Evolutionary conservation across 2,329 filamentous ascomycete genomes (phyloP).

Genomic region (Dactylonectria estremocensis): DNA sequence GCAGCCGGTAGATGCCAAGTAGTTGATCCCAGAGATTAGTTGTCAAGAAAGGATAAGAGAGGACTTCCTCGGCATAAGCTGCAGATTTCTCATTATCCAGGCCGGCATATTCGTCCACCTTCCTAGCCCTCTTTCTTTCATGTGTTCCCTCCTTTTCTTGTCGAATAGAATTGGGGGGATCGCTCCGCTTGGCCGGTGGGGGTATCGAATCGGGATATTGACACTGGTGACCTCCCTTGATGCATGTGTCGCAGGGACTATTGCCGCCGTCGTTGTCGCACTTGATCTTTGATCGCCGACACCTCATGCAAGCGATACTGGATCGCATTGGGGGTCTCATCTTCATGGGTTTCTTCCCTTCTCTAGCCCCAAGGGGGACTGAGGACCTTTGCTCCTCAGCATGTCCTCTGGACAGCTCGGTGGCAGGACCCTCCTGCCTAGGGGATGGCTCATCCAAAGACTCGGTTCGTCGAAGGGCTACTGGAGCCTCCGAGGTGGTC

Average conservation of each 20-base stretch:
- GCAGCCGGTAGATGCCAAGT: constrained; percentile 78
- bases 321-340: constrained; percentile 75
- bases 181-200: constrained; percentile 59
- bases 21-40: constrained; percentile 77
- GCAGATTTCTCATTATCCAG: constrained; percentile 56
- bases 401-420: constrained; percentile 30
- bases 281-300: constrained; percentile 87
- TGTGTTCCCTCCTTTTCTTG: constrained; percentile 60
- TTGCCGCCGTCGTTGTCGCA: constrained; percentile 84
- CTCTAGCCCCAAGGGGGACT: constrained; percentile 20
- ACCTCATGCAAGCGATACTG: constrained; percentile 83
- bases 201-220: constrained; percentile 71
- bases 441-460: constrained; percentile 23
- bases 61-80: constrained; percentile 68
- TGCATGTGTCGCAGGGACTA: constrained; percentile 82
- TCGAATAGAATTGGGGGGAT: constrained; percentile 55
- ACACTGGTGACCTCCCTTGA: constrained; percentile 80
- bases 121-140: constrained; percentile 66
- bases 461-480: constrained; percentile 20
- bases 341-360: constrained; percentile 33
- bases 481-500: constrained; percentile 28
- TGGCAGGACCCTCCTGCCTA: constrained; percentile 25
- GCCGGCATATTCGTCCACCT: constrained; percentile 60
- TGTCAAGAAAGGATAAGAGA: constrained; percentile 75
- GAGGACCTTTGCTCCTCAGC: constrained; percentile 29